A percentile compares a stretch with the other conserved stretches of the same genome.
Evolutionary conservation across 257 asterid genomes (phyloP).

Genomic region (Cinchona pubescens): DNA sequence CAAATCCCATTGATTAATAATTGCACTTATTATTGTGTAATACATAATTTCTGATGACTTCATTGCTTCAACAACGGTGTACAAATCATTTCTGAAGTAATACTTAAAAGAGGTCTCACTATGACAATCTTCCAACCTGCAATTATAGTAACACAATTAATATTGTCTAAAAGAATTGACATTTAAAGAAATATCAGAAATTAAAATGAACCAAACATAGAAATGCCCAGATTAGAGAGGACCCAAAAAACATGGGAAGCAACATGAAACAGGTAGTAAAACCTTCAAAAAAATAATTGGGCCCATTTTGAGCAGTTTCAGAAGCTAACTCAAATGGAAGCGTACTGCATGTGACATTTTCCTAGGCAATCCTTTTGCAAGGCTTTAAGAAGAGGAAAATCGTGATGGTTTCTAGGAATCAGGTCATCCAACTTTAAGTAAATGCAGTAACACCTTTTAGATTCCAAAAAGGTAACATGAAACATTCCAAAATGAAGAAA

Average conservation of each 20-base stretch:
- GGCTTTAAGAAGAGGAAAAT: background rate
- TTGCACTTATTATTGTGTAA: conserved; percentile 39
- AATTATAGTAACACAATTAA: conserved; percentile 13
- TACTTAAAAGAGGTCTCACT: conserved; percentile 47
- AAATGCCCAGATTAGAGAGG: background rate
- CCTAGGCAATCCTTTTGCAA: background rate
- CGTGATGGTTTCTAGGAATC: background rate
- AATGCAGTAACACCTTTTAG: background rate
- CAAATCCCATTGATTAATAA: conserved; percentile 55
- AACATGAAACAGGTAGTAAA: background rate
- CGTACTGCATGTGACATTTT: background rate
- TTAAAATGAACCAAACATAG: background rate
- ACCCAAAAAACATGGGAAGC: background rate
- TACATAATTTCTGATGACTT: conserved; percentile 47
- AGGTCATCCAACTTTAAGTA: background rate
- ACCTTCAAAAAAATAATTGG: background rate
- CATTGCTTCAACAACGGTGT: conserved; percentile 54
- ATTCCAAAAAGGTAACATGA: background rate
- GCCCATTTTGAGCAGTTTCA: background rate
- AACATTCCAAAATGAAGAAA: background rate
- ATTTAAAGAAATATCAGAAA: background rate
- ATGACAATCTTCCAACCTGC: conserved; percentile 66
- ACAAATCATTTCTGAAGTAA: conserved; percentile 63
- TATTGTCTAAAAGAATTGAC: background rate
- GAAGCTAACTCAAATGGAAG: background rate